These are phyloP conservation scores for Cotoneaster glaucophyllus DNA, from an alignment of 306 rosid genomes.

Conservation along the genomic window DNA sequence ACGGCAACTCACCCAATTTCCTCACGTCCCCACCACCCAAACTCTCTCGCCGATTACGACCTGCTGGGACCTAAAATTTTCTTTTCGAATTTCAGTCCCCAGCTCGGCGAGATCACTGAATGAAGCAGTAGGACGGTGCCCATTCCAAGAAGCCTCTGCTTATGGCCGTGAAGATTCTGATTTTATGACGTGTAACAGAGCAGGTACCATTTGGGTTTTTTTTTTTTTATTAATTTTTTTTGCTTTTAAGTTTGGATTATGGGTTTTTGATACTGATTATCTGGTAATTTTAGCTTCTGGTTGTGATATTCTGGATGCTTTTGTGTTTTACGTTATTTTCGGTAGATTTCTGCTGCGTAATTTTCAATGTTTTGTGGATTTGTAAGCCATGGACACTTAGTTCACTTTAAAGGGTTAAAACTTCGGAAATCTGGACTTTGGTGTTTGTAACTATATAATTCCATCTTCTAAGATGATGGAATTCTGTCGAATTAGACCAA, in stretches of 20 bases:
- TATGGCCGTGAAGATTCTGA: slow-evolving; percentile 94
- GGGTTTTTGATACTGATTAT: not conserved
- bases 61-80: no score
- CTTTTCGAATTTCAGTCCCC: slow-evolving; percentile 5
- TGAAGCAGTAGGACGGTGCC: slow-evolving; percentile 65
- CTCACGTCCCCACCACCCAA: no score
- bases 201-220: slow-evolving; percentile 39
- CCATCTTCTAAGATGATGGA: no score
- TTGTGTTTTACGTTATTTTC: no score
- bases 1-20: no score
- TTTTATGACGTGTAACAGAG: slow-evolving; percentile 88
- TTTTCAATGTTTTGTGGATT: not conserved
- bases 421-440: not conserved
- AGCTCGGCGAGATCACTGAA: slow-evolving; percentile 76
- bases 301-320: not conserved
- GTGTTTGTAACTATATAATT: no score
- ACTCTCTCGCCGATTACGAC: no score
- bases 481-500: no score
- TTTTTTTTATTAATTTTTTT: not conserved
- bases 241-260: not conserved
- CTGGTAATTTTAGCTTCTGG: not conserved
- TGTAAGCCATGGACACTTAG: not conserved
- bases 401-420: no score
- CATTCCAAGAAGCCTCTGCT: slow-evolving; percentile 70
- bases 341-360: not conserved